Percentiles rank a stretch among this genome's conserved stretches.
Evolutionary conservation across 306 rosid genomes (phyloP).

Genomic region (Myrica gale): DNA sequence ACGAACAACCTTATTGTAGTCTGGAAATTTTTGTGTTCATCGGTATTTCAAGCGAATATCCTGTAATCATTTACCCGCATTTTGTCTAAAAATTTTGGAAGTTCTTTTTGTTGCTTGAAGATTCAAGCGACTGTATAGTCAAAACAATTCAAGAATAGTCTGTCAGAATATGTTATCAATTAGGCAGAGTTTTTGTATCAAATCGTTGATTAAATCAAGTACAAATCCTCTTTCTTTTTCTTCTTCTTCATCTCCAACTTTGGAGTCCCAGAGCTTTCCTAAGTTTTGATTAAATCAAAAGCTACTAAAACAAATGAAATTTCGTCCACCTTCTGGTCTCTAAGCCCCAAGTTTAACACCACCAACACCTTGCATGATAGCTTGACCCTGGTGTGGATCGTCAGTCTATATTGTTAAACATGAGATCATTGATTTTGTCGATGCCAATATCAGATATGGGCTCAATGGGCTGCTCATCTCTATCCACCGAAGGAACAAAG

Average conservation of each 20-base stretch:
- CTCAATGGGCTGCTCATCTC: constrained; percentile 67
- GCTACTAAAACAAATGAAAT: no score
- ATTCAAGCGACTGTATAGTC: background rate
- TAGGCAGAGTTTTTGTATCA: no score
- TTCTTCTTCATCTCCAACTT: background rate
- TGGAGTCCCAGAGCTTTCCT: no score
- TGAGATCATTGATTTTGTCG: constrained; percentile 54
- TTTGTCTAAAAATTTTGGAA: background rate
- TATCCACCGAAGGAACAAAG: constrained; percentile 26
- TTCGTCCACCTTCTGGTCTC: background rate
- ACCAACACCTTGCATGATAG: background rate
- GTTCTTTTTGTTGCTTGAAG: background rate
- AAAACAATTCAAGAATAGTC: background rate
- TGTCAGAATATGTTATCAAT: background rate
- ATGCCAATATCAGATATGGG: constrained; percentile 73
- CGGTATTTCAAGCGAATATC: background rate
- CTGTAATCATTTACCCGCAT: background rate
- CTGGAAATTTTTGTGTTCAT: background rate
- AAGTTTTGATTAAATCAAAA: no score
- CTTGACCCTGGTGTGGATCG: background rate
- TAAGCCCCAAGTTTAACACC: background rate
- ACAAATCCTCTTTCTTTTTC: background rate
- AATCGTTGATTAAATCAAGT: background rate
- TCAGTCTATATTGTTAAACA: constrained; percentile 50
- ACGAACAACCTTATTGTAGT: background rate